Base-by-base conservation (phyloP, 2,329 filamentous ascomycete genomes). In the Pyricularia sp. region DNA sequence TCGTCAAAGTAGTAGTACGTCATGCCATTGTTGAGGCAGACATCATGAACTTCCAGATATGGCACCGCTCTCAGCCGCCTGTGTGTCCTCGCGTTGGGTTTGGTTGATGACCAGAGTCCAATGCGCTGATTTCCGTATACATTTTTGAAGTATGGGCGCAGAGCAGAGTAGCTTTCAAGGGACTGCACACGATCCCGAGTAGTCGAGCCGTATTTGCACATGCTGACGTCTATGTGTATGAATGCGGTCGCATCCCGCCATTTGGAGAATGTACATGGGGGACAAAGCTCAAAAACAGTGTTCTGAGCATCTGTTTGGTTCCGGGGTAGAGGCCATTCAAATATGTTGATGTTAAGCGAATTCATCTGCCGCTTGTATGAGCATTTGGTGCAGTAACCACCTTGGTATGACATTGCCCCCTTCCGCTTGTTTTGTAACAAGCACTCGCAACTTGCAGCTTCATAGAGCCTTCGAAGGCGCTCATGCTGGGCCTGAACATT, bases 241-340 rank as follows among this genome's bases (percentile, higher is more conserved):
- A 77, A 82, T 0, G 78, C 69, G 0, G 83, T 85, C 1, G 74
- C 71, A 69, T 87, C 82, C n/a, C 86, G 77, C 86, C 86, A 89
- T 1, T 71, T 65, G 0, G 72, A 73, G 42, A 85, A 83, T 0
- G 73, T 33, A 0, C 26, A 4, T 0, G 86, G 85, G 0, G 80
- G 70, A 0, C 72, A 67, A 0, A 88, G 75, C 71, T 89, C 86
- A 67, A 89, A 89, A 0, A 88, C 77, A 0, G 80, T 78, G 0
- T 83, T 77, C 69, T 84, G 82, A 0, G 78, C 78, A 12, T 78
- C 30, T 0, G 70, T 9, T 0, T 64, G 0, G 0, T 78, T 17
- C 0, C 61, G 36, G 0, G 85, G 82, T 0, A 89, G 76, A 0
- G 87, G 86, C 85, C 85, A 88, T 72, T 90, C 87, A 71, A 86